Evolutionary conservation across 495 filamentous ascomycete genomes (phyloP).

Genomic region (Daldinia grandis): DNA sequence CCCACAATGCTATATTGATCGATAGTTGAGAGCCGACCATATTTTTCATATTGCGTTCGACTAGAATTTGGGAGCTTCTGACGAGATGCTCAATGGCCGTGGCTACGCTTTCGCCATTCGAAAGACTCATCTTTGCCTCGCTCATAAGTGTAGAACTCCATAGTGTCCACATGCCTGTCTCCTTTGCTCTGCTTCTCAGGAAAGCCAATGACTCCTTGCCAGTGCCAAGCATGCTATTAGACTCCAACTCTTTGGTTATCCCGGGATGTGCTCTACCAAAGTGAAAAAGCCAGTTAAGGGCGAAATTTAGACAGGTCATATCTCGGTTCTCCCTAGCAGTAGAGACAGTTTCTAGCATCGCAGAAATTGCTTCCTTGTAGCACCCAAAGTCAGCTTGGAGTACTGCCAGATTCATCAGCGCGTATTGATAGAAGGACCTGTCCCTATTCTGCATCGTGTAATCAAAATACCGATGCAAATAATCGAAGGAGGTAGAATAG

Average conservation of each 20-base stretch:
- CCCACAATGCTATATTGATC: constrained; percentile 75
- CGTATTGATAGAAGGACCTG: constrained; percentile 91
- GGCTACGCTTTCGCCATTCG: constrained; percentile 80
- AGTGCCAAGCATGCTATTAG: constrained; percentile 75
- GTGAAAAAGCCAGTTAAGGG: constrained; percentile 96
- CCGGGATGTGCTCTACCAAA: constrained; percentile 85
- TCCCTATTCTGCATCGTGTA: constrained; percentile 92
- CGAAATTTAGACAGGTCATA: constrained; percentile 91
- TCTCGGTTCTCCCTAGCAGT: constrained; percentile 93
- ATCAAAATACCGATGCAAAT: constrained; percentile 94
- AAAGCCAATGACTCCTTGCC: constrained; percentile 85
- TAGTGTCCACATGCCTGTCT: constrained; percentile 86
- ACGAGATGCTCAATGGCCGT: constrained; percentile 79
- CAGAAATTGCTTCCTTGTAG: constrained; percentile 86
- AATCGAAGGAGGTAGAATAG: constrained; percentile 87
- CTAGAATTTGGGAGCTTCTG: constrained; percentile 81
- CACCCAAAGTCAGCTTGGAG: constrained; percentile 96
- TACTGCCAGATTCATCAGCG: constrained; percentile 90
- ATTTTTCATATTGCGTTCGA: constrained; percentile 75
- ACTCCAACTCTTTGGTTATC: constrained; percentile 73
- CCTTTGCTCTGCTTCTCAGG: constrained; percentile 87
- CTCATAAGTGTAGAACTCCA: constrained; percentile 85
- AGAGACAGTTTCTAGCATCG: constrained; percentile 91
- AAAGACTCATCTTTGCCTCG: constrained; percentile 81
- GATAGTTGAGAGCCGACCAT: constrained; percentile 78